A percentile compares a stretch with the other conserved stretches of the same genome.
Evolutionary conservation across 75 land plant species (phyloP).

Genomic region (Picea sitchensis): DNA sequence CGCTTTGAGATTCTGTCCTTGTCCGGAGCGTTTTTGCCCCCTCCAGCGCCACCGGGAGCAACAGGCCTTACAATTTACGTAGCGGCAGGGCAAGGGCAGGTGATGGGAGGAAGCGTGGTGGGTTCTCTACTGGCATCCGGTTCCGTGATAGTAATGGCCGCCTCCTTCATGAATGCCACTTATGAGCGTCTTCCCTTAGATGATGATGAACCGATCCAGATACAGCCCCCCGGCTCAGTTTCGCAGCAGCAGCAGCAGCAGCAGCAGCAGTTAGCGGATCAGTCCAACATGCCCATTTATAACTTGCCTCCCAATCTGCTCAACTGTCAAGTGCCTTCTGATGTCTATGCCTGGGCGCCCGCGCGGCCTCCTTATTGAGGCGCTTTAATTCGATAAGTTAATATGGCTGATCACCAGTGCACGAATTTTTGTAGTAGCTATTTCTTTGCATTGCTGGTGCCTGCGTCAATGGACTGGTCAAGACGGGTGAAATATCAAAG

Average conservation of each 20-base stretch:
- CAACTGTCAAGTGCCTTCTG: not conserved
- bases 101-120: constrained; percentile 78
- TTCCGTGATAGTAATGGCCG: constrained; percentile 72
- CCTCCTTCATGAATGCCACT: constrained; percentile 74
- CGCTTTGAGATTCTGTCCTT: constrained; percentile 85
- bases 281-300: constrained; percentile 1
- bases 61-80: constrained; percentile 70
- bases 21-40: constrained; percentile 79
- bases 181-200: constrained; percentile 62
- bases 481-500: no score
- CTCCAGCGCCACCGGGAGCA: constrained; percentile 73
- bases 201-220: constrained; percentile 23
- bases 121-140: constrained; percentile 73
- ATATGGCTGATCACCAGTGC: not conserved
- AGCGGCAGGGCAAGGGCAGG: constrained; percentile 83
- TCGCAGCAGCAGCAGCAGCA: constrained; percentile 4
- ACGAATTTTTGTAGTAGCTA: not conserved
- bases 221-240: constrained; percentile 17
- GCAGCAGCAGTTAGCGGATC: no score
- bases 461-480: no score
- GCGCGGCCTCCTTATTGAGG: not conserved
- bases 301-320: constrained; percentile 8
- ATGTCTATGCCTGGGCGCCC: constrained; percentile 8
- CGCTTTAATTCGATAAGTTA: not conserved
- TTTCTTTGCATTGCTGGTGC: not conserved